These are phyloP conservation scores for Pestalotiopsis sp. DNA, from an alignment of 2,329 filamentous ascomycete genomes.

Conservation along the genomic window DNA sequence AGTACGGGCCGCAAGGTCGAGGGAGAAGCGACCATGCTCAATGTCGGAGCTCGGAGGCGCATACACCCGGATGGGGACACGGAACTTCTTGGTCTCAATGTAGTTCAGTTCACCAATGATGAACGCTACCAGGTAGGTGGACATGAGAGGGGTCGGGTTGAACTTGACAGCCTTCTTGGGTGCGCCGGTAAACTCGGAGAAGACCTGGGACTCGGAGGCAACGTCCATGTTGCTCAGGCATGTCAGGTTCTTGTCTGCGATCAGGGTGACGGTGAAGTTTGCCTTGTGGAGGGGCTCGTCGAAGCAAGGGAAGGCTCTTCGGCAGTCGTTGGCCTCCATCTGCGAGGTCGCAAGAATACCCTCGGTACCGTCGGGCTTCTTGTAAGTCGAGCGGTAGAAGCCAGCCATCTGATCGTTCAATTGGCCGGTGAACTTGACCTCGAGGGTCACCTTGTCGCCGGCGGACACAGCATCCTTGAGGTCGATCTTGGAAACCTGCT, in stretches of 20 bases:
- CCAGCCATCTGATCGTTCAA: slow-evolving; percentile 95
- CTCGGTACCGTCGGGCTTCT: slow-evolving; percentile 75
- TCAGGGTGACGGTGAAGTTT: slow-evolving; percentile 85
- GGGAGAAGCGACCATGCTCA: slow-evolving; percentile 86
- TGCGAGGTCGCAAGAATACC: slow-evolving; percentile 88
- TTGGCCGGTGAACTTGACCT: slow-evolving; percentile 75
- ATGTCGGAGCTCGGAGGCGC: slow-evolving; percentile 88
- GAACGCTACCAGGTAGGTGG: slow-evolving; percentile 92
- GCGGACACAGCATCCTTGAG: slow-evolving; percentile 75
- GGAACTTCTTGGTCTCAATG: slow-evolving; percentile 89
- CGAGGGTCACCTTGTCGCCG: slow-evolving; percentile 76
- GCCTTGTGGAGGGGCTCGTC: slow-evolving; percentile 95
- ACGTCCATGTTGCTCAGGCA: slow-evolving; percentile 98
- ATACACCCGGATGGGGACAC: slow-evolving; percentile 91
- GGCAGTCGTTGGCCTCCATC: slow-evolving; percentile 95
- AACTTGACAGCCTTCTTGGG: slow-evolving; percentile 88
- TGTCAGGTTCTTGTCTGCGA: slow-evolving; percentile 88
- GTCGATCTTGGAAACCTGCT: slow-evolving; percentile 79
- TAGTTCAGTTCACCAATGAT: slow-evolving; percentile 93
- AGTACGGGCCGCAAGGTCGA: slow-evolving; percentile 86
- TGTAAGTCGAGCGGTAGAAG: slow-evolving; percentile 96
- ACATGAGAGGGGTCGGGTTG: slow-evolving; percentile 92
- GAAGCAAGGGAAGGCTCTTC: slow-evolving; percentile 93
- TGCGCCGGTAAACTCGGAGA: slow-evolving; percentile 61
- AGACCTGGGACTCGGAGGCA: slow-evolving; percentile 73